Base-by-base conservation (phyloP, 2,329 filamentous ascomycete genomes). In the Fusarium sacchari region DNA sequence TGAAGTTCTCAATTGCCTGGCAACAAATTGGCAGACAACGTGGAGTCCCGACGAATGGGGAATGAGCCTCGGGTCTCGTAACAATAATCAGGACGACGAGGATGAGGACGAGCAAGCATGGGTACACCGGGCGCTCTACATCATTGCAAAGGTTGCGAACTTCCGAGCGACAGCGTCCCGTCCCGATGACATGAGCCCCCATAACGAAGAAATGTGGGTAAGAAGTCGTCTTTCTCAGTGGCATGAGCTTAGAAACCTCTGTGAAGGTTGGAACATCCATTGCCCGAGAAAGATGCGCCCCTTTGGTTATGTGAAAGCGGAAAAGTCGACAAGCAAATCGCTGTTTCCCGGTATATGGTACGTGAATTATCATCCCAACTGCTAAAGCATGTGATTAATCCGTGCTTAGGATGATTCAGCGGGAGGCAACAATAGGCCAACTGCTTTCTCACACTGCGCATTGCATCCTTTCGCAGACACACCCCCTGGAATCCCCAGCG, bases 21-120 rank as follows among this genome's bases (percentile, higher is more conserved):
- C 94, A 73, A 94, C 94, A 82, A 95, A 96, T 80, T 97, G 94
- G 93, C 89, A 91, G 73, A 90, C 94, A 18, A 91, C 94, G 2
- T 97, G 95, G 94, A 91, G 97, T 60, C 95, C 95, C 2, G 94
- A 97, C 76, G 90, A 94, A 17, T 98, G 96, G 95, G 93, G 93
- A 3, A 86, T 98, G 24, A 92, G 97, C 77, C 90, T 96, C 86
- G 88, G 93, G 75, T 92, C 77, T 20, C 64, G 67, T 55, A 30
- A 40, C 7, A 52, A 63, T n/a, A 67, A 73, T 13, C 84, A 86
- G 13, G 85, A 88, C 49, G 86, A 86, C 10, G 84, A 89, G 64
- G 83, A 86, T 12, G 60, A 71, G 7, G 70, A 72, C 10, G 92
- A 91, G 17, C 94, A 97, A 78, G 80, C 92, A 15, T 98, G 96